These are phyloP conservation scores for Capsicum chinense DNA, from an alignment of 257 asterid species.

Conservation along the genomic window DNA sequence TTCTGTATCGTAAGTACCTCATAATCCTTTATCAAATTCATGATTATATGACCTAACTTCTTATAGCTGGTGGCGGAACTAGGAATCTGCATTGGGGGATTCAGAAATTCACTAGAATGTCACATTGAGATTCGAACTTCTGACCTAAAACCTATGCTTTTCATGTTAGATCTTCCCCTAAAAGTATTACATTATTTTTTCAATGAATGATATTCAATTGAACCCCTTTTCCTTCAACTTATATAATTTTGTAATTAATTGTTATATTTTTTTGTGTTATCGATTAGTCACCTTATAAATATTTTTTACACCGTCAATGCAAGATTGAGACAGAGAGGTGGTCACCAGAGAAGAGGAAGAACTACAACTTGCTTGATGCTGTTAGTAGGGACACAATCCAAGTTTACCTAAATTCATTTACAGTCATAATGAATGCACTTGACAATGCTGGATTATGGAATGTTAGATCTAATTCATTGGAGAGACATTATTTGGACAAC, in stretches of 20 bases:
- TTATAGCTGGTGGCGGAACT: rapidly evolving
- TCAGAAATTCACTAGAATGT: background rate
- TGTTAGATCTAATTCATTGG: conserved; percentile 45
- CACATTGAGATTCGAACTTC: background rate
- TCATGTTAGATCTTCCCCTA: too few species aligned
- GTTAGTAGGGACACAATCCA: conserved; percentile 62
- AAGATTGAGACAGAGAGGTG: conserved; percentile 65
- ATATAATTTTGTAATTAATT: background rate
- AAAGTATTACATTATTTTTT: too few species aligned
- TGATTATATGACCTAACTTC: background rate
- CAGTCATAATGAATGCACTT: conserved; percentile 56
- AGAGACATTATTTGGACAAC: conserved; percentile 63
- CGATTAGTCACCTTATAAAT: background rate
- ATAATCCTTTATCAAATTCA: background rate
- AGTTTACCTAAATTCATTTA: conserved; percentile 61
- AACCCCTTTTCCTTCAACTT: background rate
- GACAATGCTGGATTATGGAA: conserved; percentile 78
- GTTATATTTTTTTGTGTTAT: background rate
- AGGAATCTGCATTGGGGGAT: background rate
- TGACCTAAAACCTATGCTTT: background rate
- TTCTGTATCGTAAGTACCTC: conserved; percentile 56
- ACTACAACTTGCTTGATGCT: conserved; percentile 61
- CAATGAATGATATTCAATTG: background rate
- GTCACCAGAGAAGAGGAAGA: conserved; percentile 46
- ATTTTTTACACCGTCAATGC: background rate